phyloP scores from a whole-genome alignment of 441 rosid genomes.

The Pelargonium citronellum region DNA sequence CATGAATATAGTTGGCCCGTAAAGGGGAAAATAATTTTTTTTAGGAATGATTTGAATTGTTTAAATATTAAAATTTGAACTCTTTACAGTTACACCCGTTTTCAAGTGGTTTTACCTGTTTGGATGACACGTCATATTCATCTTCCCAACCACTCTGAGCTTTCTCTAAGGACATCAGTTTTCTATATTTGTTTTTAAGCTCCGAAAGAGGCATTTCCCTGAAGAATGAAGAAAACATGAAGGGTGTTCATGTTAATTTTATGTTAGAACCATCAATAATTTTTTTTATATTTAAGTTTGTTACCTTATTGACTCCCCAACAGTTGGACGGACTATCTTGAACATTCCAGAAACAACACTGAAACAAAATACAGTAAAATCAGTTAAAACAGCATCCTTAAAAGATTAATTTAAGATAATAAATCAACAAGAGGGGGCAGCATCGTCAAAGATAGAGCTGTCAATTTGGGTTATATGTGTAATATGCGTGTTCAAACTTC shows the following conservation, averaged over 20 bases:
- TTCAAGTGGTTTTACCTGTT: conserved; percentile 52
- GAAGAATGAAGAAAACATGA: conserved; percentile 17
- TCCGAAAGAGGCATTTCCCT: conserved; percentile 93
- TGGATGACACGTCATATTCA: conserved; percentile 86
- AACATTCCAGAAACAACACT: conserved; percentile 77
- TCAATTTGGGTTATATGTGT: too few species aligned
- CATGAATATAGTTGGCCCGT: too few species aligned
- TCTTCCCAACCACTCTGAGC: conserved; percentile 90
- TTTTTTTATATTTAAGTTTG: conserved; percentile 1
- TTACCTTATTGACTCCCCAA: conserved; percentile 94
- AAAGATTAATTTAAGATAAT: background rate
- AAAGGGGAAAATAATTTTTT: background rate
- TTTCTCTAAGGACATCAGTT: conserved; percentile 64
- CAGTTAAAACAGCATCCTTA: background rate
- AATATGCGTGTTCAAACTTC: too few species aligned
- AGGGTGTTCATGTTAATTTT: conserved; percentile 14
- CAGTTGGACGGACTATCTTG: conserved; percentile 89
- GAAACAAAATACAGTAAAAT: conserved; percentile 28
- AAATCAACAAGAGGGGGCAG: background rate
- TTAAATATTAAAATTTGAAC: background rate
- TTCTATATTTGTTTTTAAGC: conserved; percentile 77
- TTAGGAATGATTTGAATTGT: background rate
- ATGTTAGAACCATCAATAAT: conserved; percentile 11
- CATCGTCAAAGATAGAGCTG: background rate
- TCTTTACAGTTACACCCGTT: background rate